phyloP scores from a whole-genome alignment of 179 eudicot genomes.

The Heliamphora pulchella region DNA sequence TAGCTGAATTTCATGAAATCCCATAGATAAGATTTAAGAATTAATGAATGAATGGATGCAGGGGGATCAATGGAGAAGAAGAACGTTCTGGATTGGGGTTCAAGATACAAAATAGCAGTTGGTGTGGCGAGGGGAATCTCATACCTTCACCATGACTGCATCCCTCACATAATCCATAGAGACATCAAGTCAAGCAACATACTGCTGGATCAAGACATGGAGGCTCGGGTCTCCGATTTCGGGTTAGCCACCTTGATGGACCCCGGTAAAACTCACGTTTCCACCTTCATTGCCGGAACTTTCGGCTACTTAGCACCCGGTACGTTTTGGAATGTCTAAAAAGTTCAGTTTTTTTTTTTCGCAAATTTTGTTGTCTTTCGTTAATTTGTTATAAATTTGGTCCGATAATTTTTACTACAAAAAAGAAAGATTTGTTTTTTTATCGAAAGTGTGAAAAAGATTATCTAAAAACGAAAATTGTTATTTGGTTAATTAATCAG shows the following conservation, averaged over 20 bases:
- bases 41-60: conserved; percentile 22
- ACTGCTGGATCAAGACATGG: conserved; percentile 64
- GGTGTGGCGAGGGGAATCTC: conserved; percentile 88
- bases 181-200: conserved; percentile 95
- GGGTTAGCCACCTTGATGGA: conserved; percentile 90
- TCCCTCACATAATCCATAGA: conserved; percentile 88
- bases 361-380: too few species aligned
- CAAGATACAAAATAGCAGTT: conserved; percentile 77
- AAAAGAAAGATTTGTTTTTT: too few species aligned
- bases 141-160: conserved; percentile 90
- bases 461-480: too few species aligned
- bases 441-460: too few species aligned
- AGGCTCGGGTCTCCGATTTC: conserved; percentile 87
- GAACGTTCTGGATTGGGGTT: conserved; percentile 64
- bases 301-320: conserved; percentile 96
- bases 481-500: not conserved
- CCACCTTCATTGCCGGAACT: conserved; percentile 81
- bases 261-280: conserved; percentile 82
- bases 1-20: not conserved
- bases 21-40: too few species aligned
- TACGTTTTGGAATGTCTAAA: too few species aligned
- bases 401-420: too few species aligned
- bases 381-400: too few species aligned
- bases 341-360: too few species aligned
- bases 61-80: conserved; percentile 40